A percentile compares a stretch with the other conserved stretches of the same genome.
Evolutionary conservation across 306 rosid genomes (phyloP).

Genomic region (Rosa lucieae): DNA sequence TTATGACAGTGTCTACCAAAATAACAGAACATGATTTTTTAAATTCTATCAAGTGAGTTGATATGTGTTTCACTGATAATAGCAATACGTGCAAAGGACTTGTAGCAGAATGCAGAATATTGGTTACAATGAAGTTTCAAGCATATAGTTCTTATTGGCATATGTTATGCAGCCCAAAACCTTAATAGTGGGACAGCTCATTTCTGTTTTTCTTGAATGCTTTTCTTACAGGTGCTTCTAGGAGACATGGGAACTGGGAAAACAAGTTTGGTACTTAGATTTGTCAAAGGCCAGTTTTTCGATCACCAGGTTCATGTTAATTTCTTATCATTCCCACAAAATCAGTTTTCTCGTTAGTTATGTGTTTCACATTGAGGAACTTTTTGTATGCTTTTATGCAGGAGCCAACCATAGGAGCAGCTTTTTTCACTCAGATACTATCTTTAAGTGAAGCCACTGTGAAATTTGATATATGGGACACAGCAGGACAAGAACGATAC

Average conservation of each 20-base stretch:
- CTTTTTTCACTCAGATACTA: constrained; percentile 81
- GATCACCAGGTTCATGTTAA: constrained; percentile 57
- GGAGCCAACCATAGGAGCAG: constrained; percentile 97
- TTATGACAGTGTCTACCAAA: not conserved
- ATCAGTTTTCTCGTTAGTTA: not conserved
- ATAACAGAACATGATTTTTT: not conserved
- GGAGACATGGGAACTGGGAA: constrained; percentile 66
- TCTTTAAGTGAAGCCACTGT: constrained; percentile 80
- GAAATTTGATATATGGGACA: constrained; percentile 95
- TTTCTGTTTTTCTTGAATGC: not conserved
- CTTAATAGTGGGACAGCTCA: not conserved
- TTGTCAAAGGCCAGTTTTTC: constrained; percentile 75
- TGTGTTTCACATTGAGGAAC: constrained; percentile 9
- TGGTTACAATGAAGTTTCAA: not conserved
- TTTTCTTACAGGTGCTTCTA: constrained; percentile 41
- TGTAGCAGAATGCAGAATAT: not conserved
- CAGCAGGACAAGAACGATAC: constrained; percentile 93
- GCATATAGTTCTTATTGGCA: not conserved
- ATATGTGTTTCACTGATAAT: not conserved
- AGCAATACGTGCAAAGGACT: not conserved
- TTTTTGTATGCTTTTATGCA: constrained; percentile 26
- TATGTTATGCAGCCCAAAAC: not conserved
- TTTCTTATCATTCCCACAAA: not conserved
- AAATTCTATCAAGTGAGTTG: not conserved
- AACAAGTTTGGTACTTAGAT: constrained; percentile 73